phyloP scores from a whole-genome alignment of 805 yeast species.

The Limtongia smithiae region DNA sequence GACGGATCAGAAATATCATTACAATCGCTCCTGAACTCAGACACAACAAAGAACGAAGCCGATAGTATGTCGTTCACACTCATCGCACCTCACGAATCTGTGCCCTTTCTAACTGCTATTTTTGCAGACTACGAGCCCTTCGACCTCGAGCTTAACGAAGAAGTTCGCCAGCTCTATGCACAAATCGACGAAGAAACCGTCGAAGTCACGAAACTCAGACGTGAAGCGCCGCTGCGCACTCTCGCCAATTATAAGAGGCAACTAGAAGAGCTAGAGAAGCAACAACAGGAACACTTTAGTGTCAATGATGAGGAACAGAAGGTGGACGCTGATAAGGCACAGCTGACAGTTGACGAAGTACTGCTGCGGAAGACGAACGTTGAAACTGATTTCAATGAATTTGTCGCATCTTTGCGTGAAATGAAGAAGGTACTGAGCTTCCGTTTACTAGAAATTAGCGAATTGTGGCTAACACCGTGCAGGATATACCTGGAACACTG shows the following conservation, averaged over 20 bases:
- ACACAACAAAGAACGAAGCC: slow-evolving; percentile 30
- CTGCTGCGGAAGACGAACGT: slow-evolving; percentile 11
- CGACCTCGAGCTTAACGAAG: slow-evolving; percentile 59
- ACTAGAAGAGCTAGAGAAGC: slow-evolving; percentile 33
- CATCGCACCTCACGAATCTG: slow-evolving; percentile 27
- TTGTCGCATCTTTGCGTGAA: slow-evolving; percentile 12
- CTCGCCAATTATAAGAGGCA: slow-evolving; percentile 38
- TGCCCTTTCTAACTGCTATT: slow-evolving; percentile 26
- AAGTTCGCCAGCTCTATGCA: slow-evolving; percentile 46
- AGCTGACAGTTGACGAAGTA: slow-evolving; percentile 1
- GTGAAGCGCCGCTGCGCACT: slow-evolving; percentile 35
- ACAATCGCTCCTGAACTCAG: slow-evolving; percentile 31
- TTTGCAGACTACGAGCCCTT: slow-evolving; percentile 59
- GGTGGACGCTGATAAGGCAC: slow-evolving; percentile 1
- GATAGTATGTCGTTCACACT: slow-evolving; percentile 20
- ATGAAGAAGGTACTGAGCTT: slow-evolving; percentile 20
- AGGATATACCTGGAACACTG: slow-evolving; percentile 1
- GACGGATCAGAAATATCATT: slow-evolving; percentile 35
- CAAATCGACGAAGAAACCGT: slow-evolving; percentile 48
- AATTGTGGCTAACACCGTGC: neutral
- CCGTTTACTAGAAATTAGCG: neutral
- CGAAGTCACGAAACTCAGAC: slow-evolving; percentile 52
- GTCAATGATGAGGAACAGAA: slow-evolving; percentile 1
- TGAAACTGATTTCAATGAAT: slow-evolving; percentile 8
- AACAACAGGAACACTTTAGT: neutral